phyloP scores from a whole-genome alignment of 176 grass and related monocot species.

The Metroxylon sagu region DNA sequence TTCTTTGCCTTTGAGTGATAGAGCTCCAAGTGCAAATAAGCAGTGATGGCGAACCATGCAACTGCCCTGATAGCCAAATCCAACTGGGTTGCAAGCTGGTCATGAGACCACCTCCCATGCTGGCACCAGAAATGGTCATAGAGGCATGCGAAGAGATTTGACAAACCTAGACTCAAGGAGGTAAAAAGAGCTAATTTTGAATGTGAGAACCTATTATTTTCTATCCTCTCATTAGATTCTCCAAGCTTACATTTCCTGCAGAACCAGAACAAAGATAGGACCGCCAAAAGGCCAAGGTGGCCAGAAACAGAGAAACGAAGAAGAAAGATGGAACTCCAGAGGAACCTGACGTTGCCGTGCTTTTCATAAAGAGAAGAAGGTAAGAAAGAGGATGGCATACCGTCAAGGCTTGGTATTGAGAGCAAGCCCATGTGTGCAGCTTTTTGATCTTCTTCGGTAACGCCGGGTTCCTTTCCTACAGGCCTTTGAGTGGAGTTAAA shows the following conservation, averaged over 20 bases:
- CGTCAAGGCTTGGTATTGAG: no score
- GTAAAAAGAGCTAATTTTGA: not conserved
- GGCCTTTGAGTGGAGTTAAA: no score
- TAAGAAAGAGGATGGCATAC: no score
- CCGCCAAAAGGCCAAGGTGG: not conserved
- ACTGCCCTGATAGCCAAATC: not conserved
- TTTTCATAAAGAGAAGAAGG: no score
- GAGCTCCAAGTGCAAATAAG: not conserved
- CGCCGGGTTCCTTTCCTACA: no score
- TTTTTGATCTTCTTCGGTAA: no score
- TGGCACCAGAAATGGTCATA: not conserved
- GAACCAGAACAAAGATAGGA: not conserved
- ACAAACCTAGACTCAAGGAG: not conserved
- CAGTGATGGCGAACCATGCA: conserved; percentile 4
- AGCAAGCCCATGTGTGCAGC: no score
- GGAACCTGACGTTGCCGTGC: no score
- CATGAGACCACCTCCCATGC: not conserved
- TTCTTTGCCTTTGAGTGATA: not conserved
- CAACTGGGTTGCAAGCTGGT: not conserved
- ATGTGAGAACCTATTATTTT: not conserved
- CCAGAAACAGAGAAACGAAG: not conserved
- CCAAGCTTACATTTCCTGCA: no score
- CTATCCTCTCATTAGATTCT: not conserved
- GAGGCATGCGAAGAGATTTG: not conserved
- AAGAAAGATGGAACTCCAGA: no score